Evolutionary conservation across 805 yeast species (phyloP), one percentile per base, ranked within the genome.

Genomic region (Starmera dryadoides): DNA sequence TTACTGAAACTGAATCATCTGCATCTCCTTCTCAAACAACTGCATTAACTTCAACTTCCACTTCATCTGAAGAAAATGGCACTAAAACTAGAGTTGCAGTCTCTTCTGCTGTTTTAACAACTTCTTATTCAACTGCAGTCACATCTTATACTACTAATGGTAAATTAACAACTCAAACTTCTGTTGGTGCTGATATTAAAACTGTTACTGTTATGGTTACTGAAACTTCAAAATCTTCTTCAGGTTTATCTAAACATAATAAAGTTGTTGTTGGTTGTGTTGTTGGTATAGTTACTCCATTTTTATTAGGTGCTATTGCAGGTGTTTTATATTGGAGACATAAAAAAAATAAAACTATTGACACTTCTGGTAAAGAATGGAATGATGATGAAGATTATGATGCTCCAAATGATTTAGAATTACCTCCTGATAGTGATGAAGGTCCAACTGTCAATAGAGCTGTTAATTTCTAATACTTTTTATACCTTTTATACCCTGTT

Each of bases 231-330:
- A 12, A 31, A 18, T 16, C 46, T 3, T 23, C 45, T 8, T 35
- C 49, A 2, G 81, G 81, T 0, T 59, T 79, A 7, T 67, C 80
- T 1, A 51, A 64, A 14, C 59, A 72, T 42, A 67, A 73, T 39
- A 71, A 71, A 40, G 70, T 81, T 28, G 75, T 81, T 19, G 70
- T 80, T 38, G 88, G 88, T 30, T 79, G 80, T 42, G 81, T 77
- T 22, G 81, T 81, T 6, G 88, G 88, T 40, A 71, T 83, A 12
- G 86, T 86, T 38, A 77, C 79, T 1, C 85, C 89, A 2, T 46
- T 74, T 0, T 54, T 79, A 2, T 31, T 61, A 1, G 47, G 49
- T 3, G 40, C 46, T 2, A 31, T 36, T 3, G 22, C 42, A 8
- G 40, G 40, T 14, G 42, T 38, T 2, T 44, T 49, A 9, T 43